Evolutionary conservation across 495 filamentous ascomycete species (phyloP), one percentile per base, ranked within the genome.

Genomic region (Penicillium manginii): DNA sequence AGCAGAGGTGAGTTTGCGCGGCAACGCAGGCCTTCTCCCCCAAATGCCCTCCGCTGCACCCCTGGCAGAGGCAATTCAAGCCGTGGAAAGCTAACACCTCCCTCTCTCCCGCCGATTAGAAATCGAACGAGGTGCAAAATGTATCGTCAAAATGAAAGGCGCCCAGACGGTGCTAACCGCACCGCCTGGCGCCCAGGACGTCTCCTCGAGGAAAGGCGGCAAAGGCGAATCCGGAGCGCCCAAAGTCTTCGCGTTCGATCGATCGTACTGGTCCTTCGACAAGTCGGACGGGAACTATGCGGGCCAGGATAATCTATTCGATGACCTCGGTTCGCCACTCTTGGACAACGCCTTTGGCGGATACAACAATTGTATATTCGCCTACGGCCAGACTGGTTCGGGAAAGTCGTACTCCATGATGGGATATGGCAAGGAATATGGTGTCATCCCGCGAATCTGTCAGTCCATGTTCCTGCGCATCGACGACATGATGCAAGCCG

Each of bases 321-420:
- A 84, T 29, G 94, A 99, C 70, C 76, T 99, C 58, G 94, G 94
- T 54, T 83, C 83, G 65, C 94, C 94, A 52, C 81, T 99, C 53
- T 84, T 99, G 65, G 93, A 99, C 78, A 98, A 98, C 85, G 96
- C 96, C 29, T 98, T 99, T 66, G 88, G 92, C 66, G 96, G 96
- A 26, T 99, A 97, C 78, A 99, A 99, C 79, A 98, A 98, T 74
- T 99, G 96, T 82, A 99, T 99, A 68, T 99, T 99, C 76, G 96
- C 96, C 4, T 99, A 99, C 70, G 96, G 96, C 40, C 96, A 99
- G 76, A 99, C 96, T 10, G 96, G 96, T 60, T 97, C 93, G 17
- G 96, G 96, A 68, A 99, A 99, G 74, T 96, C 91, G 22, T 98
- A 99, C 69, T 96, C 92, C 50, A 99, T 99, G 96, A 98, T 98